Evolutionary conservation across 257 asterid genomes (phyloP).

Genomic region (Eucommia ulmoides): DNA sequence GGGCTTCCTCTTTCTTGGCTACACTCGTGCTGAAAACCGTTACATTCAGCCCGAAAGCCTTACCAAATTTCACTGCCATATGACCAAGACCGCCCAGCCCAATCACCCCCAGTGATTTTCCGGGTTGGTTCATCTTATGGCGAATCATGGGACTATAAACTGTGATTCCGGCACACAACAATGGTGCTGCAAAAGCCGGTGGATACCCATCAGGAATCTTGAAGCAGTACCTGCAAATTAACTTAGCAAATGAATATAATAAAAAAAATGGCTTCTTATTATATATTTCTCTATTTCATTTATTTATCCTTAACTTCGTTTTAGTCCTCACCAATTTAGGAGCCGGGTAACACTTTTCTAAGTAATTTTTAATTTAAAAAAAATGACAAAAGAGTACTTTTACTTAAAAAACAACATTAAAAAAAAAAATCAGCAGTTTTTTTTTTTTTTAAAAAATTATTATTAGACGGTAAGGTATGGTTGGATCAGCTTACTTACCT

Average conservation of each 20-base stretch:
- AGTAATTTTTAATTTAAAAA: no score
- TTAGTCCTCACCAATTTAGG: no score
- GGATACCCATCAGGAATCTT: slow-evolving; percentile 67
- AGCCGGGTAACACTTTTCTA: neutral
- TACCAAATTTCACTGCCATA: slow-evolving; percentile 90
- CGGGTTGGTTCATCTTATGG: slow-evolving; percentile 79
- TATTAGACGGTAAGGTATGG: no score
- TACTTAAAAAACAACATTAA: neutral
- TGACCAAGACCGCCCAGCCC: slow-evolving; percentile 98
- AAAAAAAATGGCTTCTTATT: neutral
- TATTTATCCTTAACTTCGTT: no score
- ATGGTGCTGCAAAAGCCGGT: slow-evolving; percentile 72
- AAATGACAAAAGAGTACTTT: neutral
- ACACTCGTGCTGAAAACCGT: slow-evolving; percentile 78
- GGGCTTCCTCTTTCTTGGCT: slow-evolving; percentile 68
- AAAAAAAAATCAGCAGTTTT: no score
- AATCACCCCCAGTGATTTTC: slow-evolving; percentile 76
- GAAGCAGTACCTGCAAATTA: slow-evolving; percentile 54
- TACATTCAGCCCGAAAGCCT: slow-evolving; percentile 85
- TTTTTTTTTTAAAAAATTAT: no score
- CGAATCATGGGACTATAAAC: slow-evolving; percentile 79
- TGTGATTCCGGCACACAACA: no score
- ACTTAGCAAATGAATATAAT: neutral
- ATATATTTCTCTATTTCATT: no score
- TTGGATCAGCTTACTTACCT: no score